Evolutionary conservation across 495 filamentous ascomycete species (phyloP), one percentile per base, ranked within the genome.

Genomic region (Clohesyomyces aquaticus): DNA sequence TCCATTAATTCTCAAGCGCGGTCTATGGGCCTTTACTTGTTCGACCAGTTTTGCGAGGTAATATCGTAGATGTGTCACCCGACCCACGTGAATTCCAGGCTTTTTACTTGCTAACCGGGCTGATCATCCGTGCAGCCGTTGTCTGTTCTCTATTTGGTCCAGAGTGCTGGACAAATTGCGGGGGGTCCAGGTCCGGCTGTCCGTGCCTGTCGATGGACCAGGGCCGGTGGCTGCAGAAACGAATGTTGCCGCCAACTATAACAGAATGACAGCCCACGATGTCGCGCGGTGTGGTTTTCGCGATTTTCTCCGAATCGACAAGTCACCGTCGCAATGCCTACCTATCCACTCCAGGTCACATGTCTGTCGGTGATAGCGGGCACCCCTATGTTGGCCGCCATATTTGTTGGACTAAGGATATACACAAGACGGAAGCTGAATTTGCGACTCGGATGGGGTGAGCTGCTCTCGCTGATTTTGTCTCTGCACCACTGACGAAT

Each of bases 371-470:
- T 69, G 55, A 69, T 69, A 57, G 45, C 16, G 26, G 52, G 32
- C 52, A 69, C 66, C 32, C 66, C 66, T 43, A 45, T 59, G 43
- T 28, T 69, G 42, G 48, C 61, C 2, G 27, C 61, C 14, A 45
- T 66, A 19, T 69, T 69, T 26, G 66, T 69, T 45, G 55, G 29
- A 29, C 32, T 69, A n/a, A 61, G 66, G 48, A 45, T 69, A 57
- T 69, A 69, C 66, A 66, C 66, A 38, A 51, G 66, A 54, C 56
- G 62, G 61, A 69, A 69, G 46, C 47, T 69, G 23, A 69, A 62
- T 28, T 22, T 66, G 21, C 61, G 66, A 29, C 42, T 69, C 18
- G 61, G 61, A 23, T 62, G 55, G 61, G 66, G 66, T 69, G 62
- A 43, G 66, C 65, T 6, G 23, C 14, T 18, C 25, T 55, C 55